Evolutionary conservation across 345 rosid species (phyloP).

Genomic region (Angophora floribunda): DNA sequence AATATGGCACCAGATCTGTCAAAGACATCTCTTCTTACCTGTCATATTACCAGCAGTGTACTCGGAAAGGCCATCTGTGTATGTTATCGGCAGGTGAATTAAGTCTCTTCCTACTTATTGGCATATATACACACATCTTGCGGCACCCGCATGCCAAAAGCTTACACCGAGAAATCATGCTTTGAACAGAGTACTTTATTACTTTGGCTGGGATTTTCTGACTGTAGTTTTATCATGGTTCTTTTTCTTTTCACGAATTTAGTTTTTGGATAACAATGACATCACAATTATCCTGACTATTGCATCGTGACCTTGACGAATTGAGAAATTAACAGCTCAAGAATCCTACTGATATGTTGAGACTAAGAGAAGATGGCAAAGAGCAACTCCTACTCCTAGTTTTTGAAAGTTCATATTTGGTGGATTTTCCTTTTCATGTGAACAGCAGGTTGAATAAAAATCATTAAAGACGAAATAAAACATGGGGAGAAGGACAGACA

Average conservation of each 20-base stretch:
- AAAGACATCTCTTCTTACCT: not conserved
- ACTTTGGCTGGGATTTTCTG: not conserved
- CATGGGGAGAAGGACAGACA: not conserved
- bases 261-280: not conserved
- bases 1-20: not conserved
- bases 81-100: not conserved
- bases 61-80: not conserved
- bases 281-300: not conserved
- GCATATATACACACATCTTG: not conserved
- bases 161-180: not conserved
- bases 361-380: not conserved
- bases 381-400: not conserved
- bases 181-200: not conserved
- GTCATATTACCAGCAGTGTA: not conserved
- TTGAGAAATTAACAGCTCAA: not conserved
- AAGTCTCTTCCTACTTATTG: not conserved
- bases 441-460: not conserved
- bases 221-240: not conserved
- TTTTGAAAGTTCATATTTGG: not conserved
- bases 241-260: not conserved
- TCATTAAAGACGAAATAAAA: too few relatives aligned
- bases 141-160: not conserved
- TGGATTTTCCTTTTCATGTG: not conserved
- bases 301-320: not conserved
- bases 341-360: not conserved